Base-by-base conservation (phyloP, 164 flowering plant species). In the Stephania japonica region DNA sequence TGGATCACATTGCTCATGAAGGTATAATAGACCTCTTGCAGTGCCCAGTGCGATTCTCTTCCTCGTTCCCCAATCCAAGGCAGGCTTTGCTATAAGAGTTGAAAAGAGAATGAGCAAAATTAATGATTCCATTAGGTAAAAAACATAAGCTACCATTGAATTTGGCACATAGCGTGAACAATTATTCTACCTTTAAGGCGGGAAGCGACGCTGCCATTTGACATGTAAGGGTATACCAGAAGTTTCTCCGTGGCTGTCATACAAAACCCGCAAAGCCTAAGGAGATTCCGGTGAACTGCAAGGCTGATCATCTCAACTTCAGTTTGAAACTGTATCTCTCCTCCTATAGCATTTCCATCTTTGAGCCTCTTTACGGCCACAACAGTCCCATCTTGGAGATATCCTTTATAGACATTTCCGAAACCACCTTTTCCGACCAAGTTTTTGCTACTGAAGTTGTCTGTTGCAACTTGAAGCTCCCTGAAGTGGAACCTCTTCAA, bases 1-100 rank as follows among this genome's bases (percentile, higher is more conserved):
- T 5, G 98, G 98, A 77, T 93, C 97, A 77, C 98, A 93, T 43
- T 93, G 97, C 83, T 93, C 98, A 70, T 93, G 98, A 16, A 93
- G 93, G 69, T 93, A 93, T 43, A 93, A 49, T 21, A 93, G 75
- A 42, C 98, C 98, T 68, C 98, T 80, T 16, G 85, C 97, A 21
- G 98, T 92, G 73, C 98, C 97, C 70, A 91, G 70, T 3, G 98
- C 91, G 66, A 93, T 93, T 72, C 87, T 84, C 83, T 93, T 93
- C 81, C 97, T 87, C 5, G 90, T 87, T 62, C 85, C 75, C 98
- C 95, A 90, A 71, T 89, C 95, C 79, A 90, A 77, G 41, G 83
- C 83, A 23, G 95, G 95, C 77, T 89, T 90, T 25, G 82, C 95
- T 89, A 79, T 70, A 63, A 69, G 68, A 70, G 23, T 53, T 47